Base-by-base conservation (phyloP, 1,284 basidiomycete genomes). In the Exobasidium rhododendri region DNA sequence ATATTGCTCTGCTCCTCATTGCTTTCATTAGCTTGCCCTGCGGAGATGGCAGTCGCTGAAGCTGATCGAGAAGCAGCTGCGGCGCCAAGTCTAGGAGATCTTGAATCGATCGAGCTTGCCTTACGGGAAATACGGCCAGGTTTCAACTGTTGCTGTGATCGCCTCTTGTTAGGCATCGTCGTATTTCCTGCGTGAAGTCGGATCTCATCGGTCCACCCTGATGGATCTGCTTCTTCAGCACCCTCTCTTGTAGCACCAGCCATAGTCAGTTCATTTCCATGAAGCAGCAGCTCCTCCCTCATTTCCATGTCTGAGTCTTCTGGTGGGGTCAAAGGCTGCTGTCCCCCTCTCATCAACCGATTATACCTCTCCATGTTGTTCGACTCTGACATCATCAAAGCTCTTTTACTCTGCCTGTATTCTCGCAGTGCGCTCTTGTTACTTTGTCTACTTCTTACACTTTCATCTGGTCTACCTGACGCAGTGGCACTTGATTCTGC, bases 331-430 rank as follows among this genome's bases (percentile, higher is more conserved):
- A 4, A 14, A 44, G n/a, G 20, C n/a, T 26, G 20, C 20, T 50
- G 47, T 26, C 28, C 47, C 22, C 47, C 47, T 32, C 58, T 66
- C 28, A 44, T 59, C 4, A 60, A 65, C 11, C 64, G 47, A 17
- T 57, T 29, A 17, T 67, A 60, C 26, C 43, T n/a, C 59, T 55
- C 52, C 20, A 55, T 31, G 59, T 44, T 44, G 35, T 55, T 29
- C 14, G 20, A 30, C 35, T 65, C 69, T 3, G 68, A 70, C 1
- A 68, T 59, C 10, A 72, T 43, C 1, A 72, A 55, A 43, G 70
- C 70, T 20, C 55, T 55, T 7, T 69, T 65, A 52, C 70, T 72
- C 20, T 61, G 59, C 32, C 65, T 58, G 40, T 72, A 72, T 43
- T 72, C 66, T 22, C 63, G 59, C 0, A 64, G 20, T 55, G 52